Base-by-base conservation (phyloP, 352 stramenopile genomes). In the Globisporangium recalcitrans region DNA sequence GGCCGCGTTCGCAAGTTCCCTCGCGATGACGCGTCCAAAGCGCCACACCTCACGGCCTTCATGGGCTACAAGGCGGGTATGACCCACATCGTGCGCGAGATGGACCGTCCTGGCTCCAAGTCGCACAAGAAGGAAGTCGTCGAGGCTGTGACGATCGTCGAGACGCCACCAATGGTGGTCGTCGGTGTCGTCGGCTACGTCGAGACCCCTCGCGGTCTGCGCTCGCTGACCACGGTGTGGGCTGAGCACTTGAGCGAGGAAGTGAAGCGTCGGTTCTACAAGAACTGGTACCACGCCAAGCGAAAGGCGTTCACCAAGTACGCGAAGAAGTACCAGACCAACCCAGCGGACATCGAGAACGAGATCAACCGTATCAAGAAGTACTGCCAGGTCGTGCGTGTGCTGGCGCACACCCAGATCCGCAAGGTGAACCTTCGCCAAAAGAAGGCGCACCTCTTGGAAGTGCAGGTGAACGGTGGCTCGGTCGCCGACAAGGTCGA, bases 301-400 rank as follows among this genome's bases (percentile, higher is more conserved):
- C 97, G 98, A 64, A 99, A 99, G 97, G 98, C 98, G 60, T 99
- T 99, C 90, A 99, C 97, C 82, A 99, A 99, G 87, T 99, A 99
- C 84, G 96, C 97, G 64, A 99, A 99, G 87, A 99, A 99, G 86
- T 99, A 98, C 91, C 85, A 95, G 63, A 97, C 97, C 49, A 87
- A 85, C 62, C 82, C 80, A 47, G 78, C 77, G 9, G 87, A 97
- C 67, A 97, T 98, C 69, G 94, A 98, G 71, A 93, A 97, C 68
- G 97, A 99, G 86, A 85, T 99, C 56, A 97, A 98, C 71, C 93
- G 97, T 64, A 99, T 99, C 72, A 99, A 98, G 88, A 98, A 99
- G 83, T 99, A 99, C 93, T 99, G 95, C 87, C 90, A 98, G 70
- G 95, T 99, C 63, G 96, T 99, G 44, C 97, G 98, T 77, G 97